Evolutionary conservation across 2,329 filamentous ascomycete species (phyloP).

Genomic region (Cercospora zeina): DNA sequence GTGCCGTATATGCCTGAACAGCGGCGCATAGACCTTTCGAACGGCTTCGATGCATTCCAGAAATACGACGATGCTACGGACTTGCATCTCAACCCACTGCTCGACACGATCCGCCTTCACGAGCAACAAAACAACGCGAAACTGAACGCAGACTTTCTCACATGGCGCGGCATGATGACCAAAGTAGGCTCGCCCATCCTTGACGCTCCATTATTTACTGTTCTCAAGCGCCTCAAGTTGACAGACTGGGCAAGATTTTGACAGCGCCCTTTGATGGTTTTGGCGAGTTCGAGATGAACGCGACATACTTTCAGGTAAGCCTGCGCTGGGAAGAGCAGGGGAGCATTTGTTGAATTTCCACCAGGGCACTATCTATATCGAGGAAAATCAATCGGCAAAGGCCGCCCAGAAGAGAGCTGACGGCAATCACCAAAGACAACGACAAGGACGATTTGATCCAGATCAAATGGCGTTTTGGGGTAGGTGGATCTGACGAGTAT

Average conservation of each 20-base stretch:
- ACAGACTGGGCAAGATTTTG: conserved; percentile 65
- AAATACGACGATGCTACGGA: conserved; percentile 81
- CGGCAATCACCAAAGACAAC: conserved; percentile 41
- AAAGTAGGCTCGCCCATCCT: conserved; percentile 61
- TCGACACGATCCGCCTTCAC: conserved; percentile 71
- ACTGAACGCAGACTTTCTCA: conserved; percentile 72
- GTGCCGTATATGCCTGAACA: conserved; percentile 27
- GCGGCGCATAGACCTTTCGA: conserved; percentile 68
- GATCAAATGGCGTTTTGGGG: conserved; percentile 94
- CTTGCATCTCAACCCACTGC: conserved; percentile 81
- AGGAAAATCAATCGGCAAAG: conserved; percentile 81
- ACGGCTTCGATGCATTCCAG: conserved; percentile 74
- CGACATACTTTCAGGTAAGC: conserved; percentile 78
- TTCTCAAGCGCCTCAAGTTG: background rate
- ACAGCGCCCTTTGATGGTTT: conserved; percentile 76
- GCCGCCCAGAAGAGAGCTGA: conserved; percentile 58
- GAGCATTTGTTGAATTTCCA: conserved; percentile 15
- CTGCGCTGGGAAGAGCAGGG: conserved; percentile 37
- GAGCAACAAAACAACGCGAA: conserved; percentile 61
- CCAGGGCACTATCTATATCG: conserved; percentile 59
- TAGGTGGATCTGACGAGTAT: conserved; percentile 42
- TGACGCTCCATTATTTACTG: background rate
- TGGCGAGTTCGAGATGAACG: conserved; percentile 96
- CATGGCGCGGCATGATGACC: conserved; percentile 98
- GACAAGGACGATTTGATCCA: conserved; percentile 61